Evolutionary conservation across 495 filamentous ascomycete genomes (phyloP).

Genomic region (Hyaloscypha bicolor): DNA sequence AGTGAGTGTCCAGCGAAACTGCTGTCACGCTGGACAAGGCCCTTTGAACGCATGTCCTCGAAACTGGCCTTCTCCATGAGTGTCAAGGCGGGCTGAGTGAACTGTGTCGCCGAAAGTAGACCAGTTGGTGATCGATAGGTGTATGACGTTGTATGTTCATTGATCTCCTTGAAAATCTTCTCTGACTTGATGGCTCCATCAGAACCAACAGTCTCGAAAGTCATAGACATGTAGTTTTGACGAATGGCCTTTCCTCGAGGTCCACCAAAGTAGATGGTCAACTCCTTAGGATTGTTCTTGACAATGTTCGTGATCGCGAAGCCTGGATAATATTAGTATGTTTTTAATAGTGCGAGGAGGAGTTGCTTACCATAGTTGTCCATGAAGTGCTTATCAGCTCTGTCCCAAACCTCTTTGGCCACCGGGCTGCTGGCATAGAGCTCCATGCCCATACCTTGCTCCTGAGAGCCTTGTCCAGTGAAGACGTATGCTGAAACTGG

Average conservation of each 20-base stretch:
- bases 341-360: background rate
- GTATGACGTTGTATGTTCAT: slow-evolving; percentile 89
- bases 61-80: slow-evolving; percentile 99
- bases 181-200: slow-evolving; percentile 95
- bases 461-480: slow-evolving; percentile 96
- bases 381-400: slow-evolving; percentile 96
- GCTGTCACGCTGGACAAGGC: slow-evolving; percentile 92
- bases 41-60: slow-evolving; percentile 97
- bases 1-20: slow-evolving; percentile 97
- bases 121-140: slow-evolving; percentile 96
- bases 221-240: slow-evolving; percentile 99
- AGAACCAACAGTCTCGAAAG: slow-evolving; percentile 90
- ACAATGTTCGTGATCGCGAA: slow-evolving; percentile 98
- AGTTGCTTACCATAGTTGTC: slow-evolving; percentile 86
- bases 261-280: slow-evolving; percentile 97
- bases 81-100: slow-evolving; percentile 95
- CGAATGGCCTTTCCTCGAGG: slow-evolving; percentile 96
- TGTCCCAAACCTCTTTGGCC: slow-evolving; percentile 96
- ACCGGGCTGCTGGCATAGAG: slow-evolving; percentile 90
- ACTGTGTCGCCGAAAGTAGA: slow-evolving; percentile 95
- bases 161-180: slow-evolving; percentile 98
- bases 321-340: slow-evolving; percentile 55
- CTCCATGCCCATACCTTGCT: slow-evolving; percentile 99
- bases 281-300: slow-evolving; percentile 98
- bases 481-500: slow-evolving; percentile 98